phyloP scores from a whole-genome alignment of 768 basidiomycete species.

The Lactarius indigo region DNA sequence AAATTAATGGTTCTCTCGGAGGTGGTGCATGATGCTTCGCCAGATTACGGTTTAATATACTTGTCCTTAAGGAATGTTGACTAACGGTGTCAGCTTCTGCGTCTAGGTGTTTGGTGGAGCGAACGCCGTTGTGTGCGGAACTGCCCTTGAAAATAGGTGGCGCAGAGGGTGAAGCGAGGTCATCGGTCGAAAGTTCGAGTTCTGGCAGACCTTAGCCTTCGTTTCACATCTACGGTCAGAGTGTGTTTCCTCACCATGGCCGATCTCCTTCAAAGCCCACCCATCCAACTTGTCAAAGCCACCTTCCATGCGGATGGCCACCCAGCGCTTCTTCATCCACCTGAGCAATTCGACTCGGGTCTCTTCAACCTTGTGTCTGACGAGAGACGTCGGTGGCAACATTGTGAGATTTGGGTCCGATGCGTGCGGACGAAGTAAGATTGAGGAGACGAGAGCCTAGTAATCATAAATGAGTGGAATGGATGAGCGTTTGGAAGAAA shows the following conservation, averaged over 20 bases:
- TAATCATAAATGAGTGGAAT: not conserved
- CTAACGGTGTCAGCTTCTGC: conserved; percentile 41
- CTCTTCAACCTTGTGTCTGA: conserved; percentile 71
- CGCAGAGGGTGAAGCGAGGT: conserved; percentile 49
- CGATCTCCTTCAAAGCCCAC: conserved; percentile 88
- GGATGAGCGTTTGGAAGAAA: not conserved
- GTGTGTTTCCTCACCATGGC: conserved; percentile 54
- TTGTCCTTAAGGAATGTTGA: conserved; percentile 47
- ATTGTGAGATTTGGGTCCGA: conserved; percentile 56
- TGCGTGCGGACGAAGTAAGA: conserved; percentile 66
- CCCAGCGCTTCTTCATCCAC: conserved; percentile 80
- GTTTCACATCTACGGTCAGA: conserved; percentile 5
- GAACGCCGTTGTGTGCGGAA: conserved; percentile 26
- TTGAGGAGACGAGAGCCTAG: conserved; percentile 67
- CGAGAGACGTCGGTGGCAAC: conserved; percentile 64
- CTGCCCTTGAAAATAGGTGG: conserved; percentile 25
- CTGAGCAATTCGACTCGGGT: conserved; percentile 59
- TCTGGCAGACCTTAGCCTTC: conserved; percentile 41
- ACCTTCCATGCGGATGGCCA: conserved; percentile 65
- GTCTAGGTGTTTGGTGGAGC: conserved; percentile 27
- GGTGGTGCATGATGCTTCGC: conserved; percentile 28
- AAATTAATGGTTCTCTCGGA: conserved; percentile 32
- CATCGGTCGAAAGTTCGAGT: conserved; percentile 75
- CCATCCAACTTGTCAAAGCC: conserved; percentile 81
- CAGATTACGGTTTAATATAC: conserved; percentile 37